Evolutionary conservation across 345 rosid species (phyloP).

Genomic region (Hypericum perforatum): DNA sequence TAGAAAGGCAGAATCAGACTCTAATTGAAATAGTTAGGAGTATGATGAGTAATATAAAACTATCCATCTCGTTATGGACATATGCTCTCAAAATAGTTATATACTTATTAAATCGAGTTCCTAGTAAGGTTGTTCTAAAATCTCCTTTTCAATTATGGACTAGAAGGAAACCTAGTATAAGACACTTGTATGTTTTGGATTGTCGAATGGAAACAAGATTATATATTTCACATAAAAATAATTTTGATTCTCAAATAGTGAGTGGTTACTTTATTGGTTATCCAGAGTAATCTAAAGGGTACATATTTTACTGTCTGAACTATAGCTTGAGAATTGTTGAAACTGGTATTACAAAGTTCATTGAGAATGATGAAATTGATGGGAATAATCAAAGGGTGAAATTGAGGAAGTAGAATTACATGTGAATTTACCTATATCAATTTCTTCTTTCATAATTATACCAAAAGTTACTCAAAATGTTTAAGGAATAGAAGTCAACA

Average conservation of each 20-base stretch:
- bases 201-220: neutral
- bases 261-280: constrained; percentile 1
- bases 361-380: neutral
- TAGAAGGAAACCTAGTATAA: neutral
- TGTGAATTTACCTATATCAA: neutral
- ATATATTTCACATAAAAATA: neutral
- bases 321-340: neutral
- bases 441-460: neutral
- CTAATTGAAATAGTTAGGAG: constrained; percentile 5
- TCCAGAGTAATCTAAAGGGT: constrained; percentile 1
- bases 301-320: neutral
- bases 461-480: neutral
- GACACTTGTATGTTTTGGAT: neutral
- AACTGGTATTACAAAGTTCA: neutral
- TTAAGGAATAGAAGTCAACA: neutral
- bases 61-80: constrained; percentile 3
- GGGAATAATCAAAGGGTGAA: neutral
- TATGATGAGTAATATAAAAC: neutral
- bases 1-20: no score
- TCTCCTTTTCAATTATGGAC: neutral
- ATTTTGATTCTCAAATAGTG: neutral
- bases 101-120: neutral
- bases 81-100: neutral
- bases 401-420: neutral
- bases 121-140: neutral